Percentiles rank a stretch among this genome's conserved stretches.
These are phyloP conservation scores for Monilinia polystroma DNA, from an alignment of 2,329 filamentous ascomycete species.

Conservation along the genomic window DNA sequence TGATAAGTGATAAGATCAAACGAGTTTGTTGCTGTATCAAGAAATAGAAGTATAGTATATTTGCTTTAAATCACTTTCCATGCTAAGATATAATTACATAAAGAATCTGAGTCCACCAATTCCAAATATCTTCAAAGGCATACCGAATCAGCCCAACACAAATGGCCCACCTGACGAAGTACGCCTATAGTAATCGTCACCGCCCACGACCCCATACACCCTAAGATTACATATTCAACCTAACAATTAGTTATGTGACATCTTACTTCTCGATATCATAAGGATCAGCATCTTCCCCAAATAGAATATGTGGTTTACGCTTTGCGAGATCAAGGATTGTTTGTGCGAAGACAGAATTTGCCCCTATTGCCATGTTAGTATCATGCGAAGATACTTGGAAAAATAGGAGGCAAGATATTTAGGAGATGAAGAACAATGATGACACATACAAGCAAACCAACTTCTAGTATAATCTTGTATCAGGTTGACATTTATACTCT, in stretches of 20 bases:
- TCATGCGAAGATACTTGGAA: background rate
- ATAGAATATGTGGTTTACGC: conserved; percentile 84
- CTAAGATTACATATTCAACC: background rate
- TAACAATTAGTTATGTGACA: too few species aligned
- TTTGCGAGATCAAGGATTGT: conserved; percentile 87
- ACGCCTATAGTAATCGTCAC: background rate
- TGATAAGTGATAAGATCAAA: background rate
- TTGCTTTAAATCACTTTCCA: background rate
- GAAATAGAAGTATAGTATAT: background rate
- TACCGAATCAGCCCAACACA: background rate
- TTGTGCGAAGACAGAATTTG: conserved; percentile 92
- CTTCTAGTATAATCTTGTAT: conserved; percentile 71
- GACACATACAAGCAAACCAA: conserved; percentile 77
- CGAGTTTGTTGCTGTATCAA: background rate
- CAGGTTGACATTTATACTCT: conserved; percentile 81
- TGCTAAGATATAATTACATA: background rate
- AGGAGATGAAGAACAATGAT: background rate
- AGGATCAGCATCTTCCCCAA: conserved; percentile 61
- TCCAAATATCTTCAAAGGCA: background rate
- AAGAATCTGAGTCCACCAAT: background rate
- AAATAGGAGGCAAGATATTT: background rate
- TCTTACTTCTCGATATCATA: conserved; percentile 48
- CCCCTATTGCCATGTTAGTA: conserved; percentile 52
- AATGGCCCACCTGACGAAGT: background rate
- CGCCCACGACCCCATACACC: background rate